These are phyloP conservation scores for Heliosperma pusillum DNA, from an alignment of 148 eudicot genomes.

Conservation along the genomic window DNA sequence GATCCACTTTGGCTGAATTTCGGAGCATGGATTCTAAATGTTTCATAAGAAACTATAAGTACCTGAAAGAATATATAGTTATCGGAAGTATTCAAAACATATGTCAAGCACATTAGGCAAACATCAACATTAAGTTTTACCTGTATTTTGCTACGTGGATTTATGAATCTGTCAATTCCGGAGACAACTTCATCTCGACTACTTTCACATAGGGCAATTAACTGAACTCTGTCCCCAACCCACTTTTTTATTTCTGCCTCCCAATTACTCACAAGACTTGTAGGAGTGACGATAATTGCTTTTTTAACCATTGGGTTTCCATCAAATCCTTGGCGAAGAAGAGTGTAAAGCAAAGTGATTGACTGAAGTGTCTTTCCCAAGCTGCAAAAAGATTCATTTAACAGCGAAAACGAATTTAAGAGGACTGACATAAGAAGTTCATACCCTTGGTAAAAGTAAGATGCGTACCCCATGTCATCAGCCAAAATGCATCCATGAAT, in stretches of 20 bases:
- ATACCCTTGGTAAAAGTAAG: constrained; percentile 14
- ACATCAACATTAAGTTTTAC: constrained; percentile 31
- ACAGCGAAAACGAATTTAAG: constrained; percentile 9
- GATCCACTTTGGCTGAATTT: constrained; percentile 71
- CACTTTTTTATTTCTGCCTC: constrained; percentile 96
- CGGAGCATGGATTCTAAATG: constrained; percentile 87
- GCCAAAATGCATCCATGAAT: constrained; percentile 95
- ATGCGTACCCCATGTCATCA: constrained; percentile 95
- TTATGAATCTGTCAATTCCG: constrained; percentile 66
- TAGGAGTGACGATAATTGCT: constrained; percentile 95
- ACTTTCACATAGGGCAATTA: constrained; percentile 94
- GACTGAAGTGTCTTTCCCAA: constrained; percentile 98
- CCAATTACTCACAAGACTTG: constrained; percentile 98
- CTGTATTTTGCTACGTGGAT: constrained; percentile 58
- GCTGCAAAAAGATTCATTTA: constrained; percentile 43
- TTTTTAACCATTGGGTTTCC: constrained; percentile 88
- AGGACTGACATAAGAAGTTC: constrained; percentile 7
- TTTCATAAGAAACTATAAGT: constrained; percentile 93
- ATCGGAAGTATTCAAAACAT: constrained; percentile 29
- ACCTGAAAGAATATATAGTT: constrained; percentile 49
- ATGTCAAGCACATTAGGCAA: constrained; percentile 14
- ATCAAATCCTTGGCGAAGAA: constrained; percentile 93
- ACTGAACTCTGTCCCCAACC: constrained; percentile 85
- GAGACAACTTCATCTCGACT: constrained; percentile 75
- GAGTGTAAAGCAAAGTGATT: constrained; percentile 87